A percentile compares a stretch with the other conserved stretches of the same genome.
phyloP scores from a whole-genome alignment of 2,329 filamentous ascomycete species.

The Pseudopyrenochaeta lycopersici region DNA sequence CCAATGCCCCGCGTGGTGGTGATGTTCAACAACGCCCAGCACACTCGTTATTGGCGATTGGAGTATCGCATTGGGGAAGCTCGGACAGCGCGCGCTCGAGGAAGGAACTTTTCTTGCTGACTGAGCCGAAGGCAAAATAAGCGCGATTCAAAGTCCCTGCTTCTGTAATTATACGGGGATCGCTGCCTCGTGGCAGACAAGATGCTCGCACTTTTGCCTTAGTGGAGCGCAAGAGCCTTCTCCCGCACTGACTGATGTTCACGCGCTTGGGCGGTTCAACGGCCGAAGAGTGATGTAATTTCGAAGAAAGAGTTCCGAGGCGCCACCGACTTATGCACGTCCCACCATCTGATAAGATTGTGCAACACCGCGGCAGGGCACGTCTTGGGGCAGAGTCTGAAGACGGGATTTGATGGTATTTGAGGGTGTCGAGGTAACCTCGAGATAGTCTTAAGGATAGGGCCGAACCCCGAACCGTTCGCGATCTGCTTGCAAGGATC shows the following conservation, averaged over 20 bases:
- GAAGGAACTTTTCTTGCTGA: neutral
- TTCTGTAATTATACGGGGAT: neutral
- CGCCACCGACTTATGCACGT: neutral
- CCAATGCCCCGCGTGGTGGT: conserved; percentile 17
- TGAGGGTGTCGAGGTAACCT: neutral
- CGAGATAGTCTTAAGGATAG: conserved; percentile 1
- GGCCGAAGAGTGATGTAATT: conserved; percentile 16
- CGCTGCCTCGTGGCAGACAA: neutral
- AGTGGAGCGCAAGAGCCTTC: neutral
- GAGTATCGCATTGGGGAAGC: conserved; percentile 22
- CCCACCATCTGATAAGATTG: conserved; percentile 19
- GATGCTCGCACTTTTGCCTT: neutral
- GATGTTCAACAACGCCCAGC: conserved; percentile 21
- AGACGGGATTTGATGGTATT: neutral
- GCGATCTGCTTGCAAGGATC: conserved; percentile 9
- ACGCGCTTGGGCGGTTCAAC: conserved; percentile 1
- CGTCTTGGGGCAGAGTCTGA: neutral
- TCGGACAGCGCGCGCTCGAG: conserved; percentile 4
- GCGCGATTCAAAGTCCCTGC: neutral
- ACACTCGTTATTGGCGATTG: conserved; percentile 25
- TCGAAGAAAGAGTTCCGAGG: conserved; percentile 3
- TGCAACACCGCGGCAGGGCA: neutral
- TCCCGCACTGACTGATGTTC: neutral
- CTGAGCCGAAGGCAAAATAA: conserved; percentile 4
- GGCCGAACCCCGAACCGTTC: conserved; percentile 9